A percentile compares a stretch with the other conserved stretches of the same genome.
Conservation (phyloP, 805 yeast genomes). For the Jamesozyma gamospora region DNA sequence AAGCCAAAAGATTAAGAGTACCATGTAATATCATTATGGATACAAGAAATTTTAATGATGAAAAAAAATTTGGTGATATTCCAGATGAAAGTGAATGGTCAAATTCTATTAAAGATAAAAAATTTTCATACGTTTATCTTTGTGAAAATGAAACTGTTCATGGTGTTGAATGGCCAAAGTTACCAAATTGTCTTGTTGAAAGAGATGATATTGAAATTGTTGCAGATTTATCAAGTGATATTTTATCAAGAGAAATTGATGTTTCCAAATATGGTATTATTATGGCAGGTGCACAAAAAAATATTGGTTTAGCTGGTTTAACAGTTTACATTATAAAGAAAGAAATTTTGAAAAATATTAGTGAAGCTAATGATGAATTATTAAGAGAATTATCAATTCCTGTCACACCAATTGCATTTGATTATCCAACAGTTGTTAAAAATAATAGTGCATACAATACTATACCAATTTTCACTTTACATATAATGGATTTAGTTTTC, state of each 20-base stretch:
- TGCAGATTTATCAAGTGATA: constrained; percentile 91
- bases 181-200: constrained; percentile 40
- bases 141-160: constrained; percentile 97
- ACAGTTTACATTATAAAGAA: constrained; percentile 87
- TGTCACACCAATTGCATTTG: constrained; percentile 78
- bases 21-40: constrained; percentile 62
- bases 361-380: constrained; percentile 48
- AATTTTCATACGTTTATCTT: constrained; percentile 75
- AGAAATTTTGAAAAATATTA: constrained; percentile 47
- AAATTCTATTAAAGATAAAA: constrained; percentile 34
- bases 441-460: constrained; percentile 95
- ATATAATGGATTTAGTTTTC: constrained; percentile 72
- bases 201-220: constrained; percentile 66
- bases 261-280: constrained; percentile 78
- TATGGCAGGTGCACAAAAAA: constrained; percentile 98
- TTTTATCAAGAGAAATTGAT: constrained; percentile 72
- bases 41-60: constrained; percentile 38
- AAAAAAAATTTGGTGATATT: constrained; percentile 54
- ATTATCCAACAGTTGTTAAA: constrained; percentile 73
- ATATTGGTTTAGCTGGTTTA: constrained; percentile 93
- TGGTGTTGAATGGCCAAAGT: constrained; percentile 71
- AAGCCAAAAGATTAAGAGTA: constrained; percentile 74
- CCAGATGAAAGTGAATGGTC: constrained; percentile 60
- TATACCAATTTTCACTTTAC: constrained; percentile 85
- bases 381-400: constrained; percentile 56